phyloP scores from a whole-genome alignment of 2,329 filamentous ascomycete genomes.

The Botrytis pseudocinerea region DNA sequence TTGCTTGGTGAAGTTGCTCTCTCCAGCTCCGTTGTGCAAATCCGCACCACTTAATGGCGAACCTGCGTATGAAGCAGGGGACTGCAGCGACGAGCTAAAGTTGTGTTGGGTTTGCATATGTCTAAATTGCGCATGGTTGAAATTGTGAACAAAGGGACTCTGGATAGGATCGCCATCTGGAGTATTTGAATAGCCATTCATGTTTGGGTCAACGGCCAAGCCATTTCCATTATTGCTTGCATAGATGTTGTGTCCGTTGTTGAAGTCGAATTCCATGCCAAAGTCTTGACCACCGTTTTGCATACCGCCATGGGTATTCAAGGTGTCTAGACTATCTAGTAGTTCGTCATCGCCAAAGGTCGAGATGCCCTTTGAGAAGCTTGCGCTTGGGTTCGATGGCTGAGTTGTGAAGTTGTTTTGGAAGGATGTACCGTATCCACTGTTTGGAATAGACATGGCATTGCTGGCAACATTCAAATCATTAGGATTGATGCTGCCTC shows the following conservation, averaged over 20 bases:
- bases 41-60: constrained; percentile 54
- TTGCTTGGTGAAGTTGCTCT: constrained; percentile 57
- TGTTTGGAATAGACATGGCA: constrained; percentile 49
- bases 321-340: constrained; percentile 67
- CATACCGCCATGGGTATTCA: constrained; percentile 49
- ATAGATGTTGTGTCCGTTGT: constrained; percentile 56
- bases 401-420: constrained; percentile 59
- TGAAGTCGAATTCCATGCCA: constrained; percentile 58
- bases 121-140: constrained; percentile 76
- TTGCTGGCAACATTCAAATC: constrained; percentile 73
- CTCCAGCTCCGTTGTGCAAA: constrained; percentile 46
- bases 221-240: constrained; percentile 55
- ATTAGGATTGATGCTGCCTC: constrained; percentile 75
- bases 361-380: constrained; percentile 75
- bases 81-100: constrained; percentile 56
- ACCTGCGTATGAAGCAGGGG: constrained; percentile 52
- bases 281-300: constrained; percentile 58
- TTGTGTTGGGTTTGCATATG: constrained; percentile 61
- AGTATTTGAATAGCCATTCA: constrained; percentile 84
- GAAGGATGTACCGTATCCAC: constrained; percentile 56
- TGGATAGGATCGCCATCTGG: constrained; percentile 90
- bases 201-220: constrained; percentile 63
- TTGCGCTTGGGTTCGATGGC: constrained; percentile 59
- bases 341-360: constrained; percentile 88
- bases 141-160: constrained; percentile 80